These are phyloP conservation scores for Violaceomyces palustris DNA, from an alignment of 1,284 basidiomycete species.

Conservation along the genomic window DNA sequence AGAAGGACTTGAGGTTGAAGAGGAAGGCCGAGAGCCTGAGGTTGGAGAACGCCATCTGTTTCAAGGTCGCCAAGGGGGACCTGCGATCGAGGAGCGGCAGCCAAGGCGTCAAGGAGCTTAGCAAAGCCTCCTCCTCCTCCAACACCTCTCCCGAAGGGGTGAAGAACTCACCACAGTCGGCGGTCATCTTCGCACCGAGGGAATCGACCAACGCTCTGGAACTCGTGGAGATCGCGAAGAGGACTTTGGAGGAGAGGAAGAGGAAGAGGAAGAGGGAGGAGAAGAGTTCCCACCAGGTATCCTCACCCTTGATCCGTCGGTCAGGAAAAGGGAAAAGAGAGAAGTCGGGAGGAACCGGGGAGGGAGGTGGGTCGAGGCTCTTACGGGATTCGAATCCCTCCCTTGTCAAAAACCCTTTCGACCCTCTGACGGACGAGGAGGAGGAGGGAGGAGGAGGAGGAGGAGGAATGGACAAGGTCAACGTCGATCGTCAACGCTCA, in stretches of 20 bases:
- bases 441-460: not conserved
- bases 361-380: too few relatives aligned
- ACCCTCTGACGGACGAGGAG: not conserved
- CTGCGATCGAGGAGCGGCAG: not conserved
- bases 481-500: too few relatives aligned
- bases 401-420: not conserved
- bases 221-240: constrained; percentile 8
- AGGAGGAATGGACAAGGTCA: not conserved
- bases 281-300: constrained; percentile 3
- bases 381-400: not conserved
- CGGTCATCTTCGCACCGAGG: not conserved
- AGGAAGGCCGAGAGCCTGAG: not conserved
- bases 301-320: not conserved
- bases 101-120: not conserved
- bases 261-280: constrained; percentile 4
- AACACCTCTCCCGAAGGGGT: not conserved
- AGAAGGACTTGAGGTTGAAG: not conserved
- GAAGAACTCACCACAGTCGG: not conserved
- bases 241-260: constrained; percentile 21
- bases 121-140: too few relatives aligned
- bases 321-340: not conserved
- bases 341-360: too few relatives aligned
- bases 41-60: not conserved
- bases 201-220: not conserved
- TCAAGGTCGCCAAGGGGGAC: not conserved